These are phyloP conservation scores for Aspergillus brasiliensis DNA, from an alignment of 2,329 filamentous ascomycete genomes.

Conservation along the genomic window DNA sequence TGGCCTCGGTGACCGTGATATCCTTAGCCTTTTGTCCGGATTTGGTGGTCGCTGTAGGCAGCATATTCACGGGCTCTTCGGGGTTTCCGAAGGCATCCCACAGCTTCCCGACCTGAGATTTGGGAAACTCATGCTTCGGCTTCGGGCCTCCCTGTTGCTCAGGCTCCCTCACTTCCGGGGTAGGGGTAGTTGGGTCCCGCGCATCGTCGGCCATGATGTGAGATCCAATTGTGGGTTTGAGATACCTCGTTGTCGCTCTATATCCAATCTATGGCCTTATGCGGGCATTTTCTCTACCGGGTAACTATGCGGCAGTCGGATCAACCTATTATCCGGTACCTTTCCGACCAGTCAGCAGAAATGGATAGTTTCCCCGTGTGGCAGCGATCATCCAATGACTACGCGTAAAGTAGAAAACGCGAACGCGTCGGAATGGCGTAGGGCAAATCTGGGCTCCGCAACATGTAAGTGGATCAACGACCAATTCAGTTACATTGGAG, in stretches of 20 bases:
- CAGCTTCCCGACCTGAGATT: slow-evolving; percentile 51
- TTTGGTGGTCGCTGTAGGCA: slow-evolving; percentile 62
- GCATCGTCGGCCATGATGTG: slow-evolving; percentile 45
- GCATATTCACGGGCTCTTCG: slow-evolving; percentile 54
- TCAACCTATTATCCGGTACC: slow-evolving; percentile 13
- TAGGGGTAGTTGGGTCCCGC: slow-evolving; percentile 27
- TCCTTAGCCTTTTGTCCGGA: slow-evolving; percentile 57
- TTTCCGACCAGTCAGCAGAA: neutral
- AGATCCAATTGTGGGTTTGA: neutral
- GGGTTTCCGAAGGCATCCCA: slow-evolving; percentile 52
- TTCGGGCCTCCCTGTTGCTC: slow-evolving; percentile 29
- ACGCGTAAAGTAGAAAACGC: slow-evolving; percentile 37
- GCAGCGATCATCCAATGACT: slow-evolving; percentile 19
- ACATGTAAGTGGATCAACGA: slow-evolving; percentile 9
- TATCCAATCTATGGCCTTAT: neutral
- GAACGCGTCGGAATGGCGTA: slow-evolving; percentile 34
- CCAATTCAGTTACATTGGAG: slow-evolving; percentile 13
- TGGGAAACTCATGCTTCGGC: slow-evolving; percentile 45
- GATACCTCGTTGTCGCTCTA: slow-evolving; percentile 8
- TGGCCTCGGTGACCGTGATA: slow-evolving; percentile 43
- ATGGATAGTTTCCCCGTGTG: slow-evolving; percentile 24
- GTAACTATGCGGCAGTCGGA: slow-evolving; percentile 17
- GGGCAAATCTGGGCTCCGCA: slow-evolving; percentile 20
- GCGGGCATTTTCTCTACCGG: slow-evolving; percentile 12
- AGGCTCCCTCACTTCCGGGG: slow-evolving; percentile 12